A percentile compares a stretch with the other conserved stretches of the same genome.
Conservation (phyloP, 495 filamentous ascomycete genomes). For the Tuber calosporum region DNA sequence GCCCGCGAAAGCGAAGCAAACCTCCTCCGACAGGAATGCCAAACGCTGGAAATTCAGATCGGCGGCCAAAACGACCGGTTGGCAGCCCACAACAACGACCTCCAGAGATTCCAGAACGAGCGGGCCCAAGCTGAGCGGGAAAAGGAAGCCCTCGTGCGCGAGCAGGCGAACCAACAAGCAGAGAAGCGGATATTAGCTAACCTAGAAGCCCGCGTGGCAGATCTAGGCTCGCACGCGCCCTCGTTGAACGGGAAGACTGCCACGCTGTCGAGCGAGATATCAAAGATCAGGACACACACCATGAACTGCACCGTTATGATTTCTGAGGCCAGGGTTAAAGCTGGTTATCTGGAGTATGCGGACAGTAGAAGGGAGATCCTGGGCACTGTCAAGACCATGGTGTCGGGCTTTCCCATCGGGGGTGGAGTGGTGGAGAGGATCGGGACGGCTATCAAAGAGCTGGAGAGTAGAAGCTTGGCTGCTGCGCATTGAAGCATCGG, state of each 20-base stretch:
- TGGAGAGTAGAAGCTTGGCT: background rate
- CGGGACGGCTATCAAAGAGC: background rate
- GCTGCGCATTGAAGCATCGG: background rate
- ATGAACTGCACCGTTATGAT: background rate
- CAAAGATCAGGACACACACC: background rate
- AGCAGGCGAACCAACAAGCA: background rate
- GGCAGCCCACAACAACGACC: background rate
- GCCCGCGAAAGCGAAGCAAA: background rate
- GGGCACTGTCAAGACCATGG: background rate
- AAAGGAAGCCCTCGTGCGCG: background rate
- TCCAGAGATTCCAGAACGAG: background rate
- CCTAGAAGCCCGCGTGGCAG: background rate
- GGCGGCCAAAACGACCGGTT: background rate
- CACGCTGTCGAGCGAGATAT: background rate
- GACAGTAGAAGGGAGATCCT: background rate
- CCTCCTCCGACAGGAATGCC: background rate
- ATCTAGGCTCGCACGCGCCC: background rate
- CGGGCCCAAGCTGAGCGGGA: background rate
- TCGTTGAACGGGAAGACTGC: background rate
- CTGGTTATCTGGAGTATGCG: background rate
- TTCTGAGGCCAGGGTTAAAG: background rate
- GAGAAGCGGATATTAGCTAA: background rate
- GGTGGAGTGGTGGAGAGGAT: background rate
- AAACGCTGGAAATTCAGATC: slow-evolving; percentile 2
- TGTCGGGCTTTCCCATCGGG: background rate